Evolutionary conservation across 2,329 filamentous ascomycete species (phyloP).

Genomic region (Hysterium pulicare): DNA sequence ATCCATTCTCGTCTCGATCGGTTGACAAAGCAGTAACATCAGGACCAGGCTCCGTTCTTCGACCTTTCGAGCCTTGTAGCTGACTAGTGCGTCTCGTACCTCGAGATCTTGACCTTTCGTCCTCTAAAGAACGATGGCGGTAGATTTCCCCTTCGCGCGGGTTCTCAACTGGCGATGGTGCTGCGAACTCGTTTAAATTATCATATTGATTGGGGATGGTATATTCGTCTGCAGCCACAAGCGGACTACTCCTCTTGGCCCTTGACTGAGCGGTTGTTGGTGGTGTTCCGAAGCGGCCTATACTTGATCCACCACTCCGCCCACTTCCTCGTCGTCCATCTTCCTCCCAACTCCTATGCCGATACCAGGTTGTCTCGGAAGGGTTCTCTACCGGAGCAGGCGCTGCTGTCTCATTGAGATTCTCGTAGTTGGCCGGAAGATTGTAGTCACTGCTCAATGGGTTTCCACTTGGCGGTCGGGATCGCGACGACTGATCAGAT

Average conservation of each 20-base stretch:
- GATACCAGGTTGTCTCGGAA: slow-evolving; percentile 34
- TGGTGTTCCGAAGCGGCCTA: slow-evolving; percentile 13
- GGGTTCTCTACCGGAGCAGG: slow-evolving; percentile 47
- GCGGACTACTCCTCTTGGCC: not conserved
- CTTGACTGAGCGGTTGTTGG: not conserved
- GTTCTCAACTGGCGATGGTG: slow-evolving; percentile 8
- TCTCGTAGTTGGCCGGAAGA: slow-evolving; percentile 19
- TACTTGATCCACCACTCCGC: not conserved
- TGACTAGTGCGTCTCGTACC: slow-evolving; percentile 7
- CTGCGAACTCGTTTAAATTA: slow-evolving; percentile 7
- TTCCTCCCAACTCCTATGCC: slow-evolving; percentile 12
- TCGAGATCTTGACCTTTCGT: slow-evolving; percentile 13
- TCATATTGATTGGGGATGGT: slow-evolving; percentile 2
- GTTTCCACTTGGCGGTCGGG: not conserved
- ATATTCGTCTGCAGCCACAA: slow-evolving; percentile 2
- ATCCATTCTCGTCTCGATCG: not conserved
- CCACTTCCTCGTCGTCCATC: not conserved
- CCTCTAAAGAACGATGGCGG: slow-evolving; percentile 41
- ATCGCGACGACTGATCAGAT: slow-evolving; percentile 15
- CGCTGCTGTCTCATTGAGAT: slow-evolving; percentile 26
- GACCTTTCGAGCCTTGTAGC: slow-evolving; percentile 6
- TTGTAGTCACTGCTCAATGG: slow-evolving; percentile 5
- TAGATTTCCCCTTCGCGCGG: slow-evolving; percentile 1
- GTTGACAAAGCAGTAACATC: slow-evolving; percentile 1
- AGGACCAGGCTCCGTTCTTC: not conserved